phyloP scores from a whole-genome alignment of 768 basidiomycete genomes.

The Auricularia heimuer region DNA sequence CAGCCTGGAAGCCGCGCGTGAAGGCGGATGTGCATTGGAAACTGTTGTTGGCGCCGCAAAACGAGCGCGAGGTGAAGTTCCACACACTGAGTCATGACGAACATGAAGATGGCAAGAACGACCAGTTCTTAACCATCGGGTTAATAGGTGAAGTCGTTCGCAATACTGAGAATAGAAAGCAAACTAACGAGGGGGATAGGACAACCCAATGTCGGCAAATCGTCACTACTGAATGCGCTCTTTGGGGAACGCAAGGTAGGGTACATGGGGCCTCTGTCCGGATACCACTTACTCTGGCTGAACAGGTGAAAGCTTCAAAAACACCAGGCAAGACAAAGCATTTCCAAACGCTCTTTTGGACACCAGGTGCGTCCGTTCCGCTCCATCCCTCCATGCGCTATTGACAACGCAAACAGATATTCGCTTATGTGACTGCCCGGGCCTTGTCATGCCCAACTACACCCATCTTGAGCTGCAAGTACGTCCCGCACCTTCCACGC shows the following conservation, averaged over 20 bases:
- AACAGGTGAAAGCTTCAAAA: constrained; percentile 48
- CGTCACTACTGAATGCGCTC: constrained; percentile 82
- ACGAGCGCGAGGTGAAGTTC: constrained; percentile 21
- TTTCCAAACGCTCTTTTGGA: constrained; percentile 90
- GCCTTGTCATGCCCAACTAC: constrained; percentile 81
- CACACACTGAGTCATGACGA: constrained; percentile 7
- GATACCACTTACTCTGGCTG: neutral
- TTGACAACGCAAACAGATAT: constrained; percentile 30
- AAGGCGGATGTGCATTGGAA: constrained; percentile 69
- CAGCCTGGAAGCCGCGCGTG: constrained; percentile 57
- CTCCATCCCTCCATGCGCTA: neutral
- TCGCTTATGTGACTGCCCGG: constrained; percentile 91
- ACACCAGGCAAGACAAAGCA: constrained; percentile 96
- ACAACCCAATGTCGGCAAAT: constrained; percentile 95
- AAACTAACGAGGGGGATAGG: constrained; percentile 32
- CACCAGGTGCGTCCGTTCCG: constrained; percentile 26
- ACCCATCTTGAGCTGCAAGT: constrained; percentile 81
- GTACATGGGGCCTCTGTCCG: neutral
- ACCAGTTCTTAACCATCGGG: constrained; percentile 61
- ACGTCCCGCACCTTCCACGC: neutral
- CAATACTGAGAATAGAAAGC: neutral
- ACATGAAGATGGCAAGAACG: constrained; percentile 21
- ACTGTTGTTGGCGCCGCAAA: constrained; percentile 36
- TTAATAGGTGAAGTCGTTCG: constrained; percentile 48
- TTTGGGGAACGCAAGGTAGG: constrained; percentile 65